Evolutionary conservation across 2,329 filamentous ascomycete genomes (phyloP), one percentile per base, ranked within the genome.

Genomic region (Penicillium sp.): DNA sequence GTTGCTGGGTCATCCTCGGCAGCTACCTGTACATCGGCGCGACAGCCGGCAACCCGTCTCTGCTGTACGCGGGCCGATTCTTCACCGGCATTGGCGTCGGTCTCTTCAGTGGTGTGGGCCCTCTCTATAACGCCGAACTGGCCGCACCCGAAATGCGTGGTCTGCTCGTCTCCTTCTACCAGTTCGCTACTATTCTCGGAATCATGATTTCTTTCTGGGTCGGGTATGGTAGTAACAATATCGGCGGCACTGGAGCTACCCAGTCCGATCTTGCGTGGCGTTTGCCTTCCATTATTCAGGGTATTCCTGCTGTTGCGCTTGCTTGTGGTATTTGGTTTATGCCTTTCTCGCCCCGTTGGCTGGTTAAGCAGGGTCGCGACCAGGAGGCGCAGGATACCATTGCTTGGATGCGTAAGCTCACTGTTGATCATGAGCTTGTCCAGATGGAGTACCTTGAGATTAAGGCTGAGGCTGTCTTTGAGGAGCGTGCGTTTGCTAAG

Each of bases 341-440:
- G 59, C 82, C 82, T 0, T 83, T 79, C 61, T 83, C 81, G 0
- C 82, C 82, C 0, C 75, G 82, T 16, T 84, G 81, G 75, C 75
- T 84, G 9, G 75, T 77, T 5, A 76, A 74, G 43, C 68, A 76
- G 53, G 76, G 75, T 20, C 73, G 78, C 4, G 74, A 83, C 42
- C 70, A 79, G 6, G 81, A 83, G 47, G 65, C 66, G 2, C 65
- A 63, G 39, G 26, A 60, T 11, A 67, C 66, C 0, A 55, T 69
- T 18, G 59, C 66, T 22, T 67, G 63, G 60, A 62, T 69, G 54
- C 60, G 66, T 20, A 67, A 68, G 46, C 29, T 66, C 2, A 65
- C 76, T 68, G 4, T 70, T 78, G 47, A 69, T 8, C 59, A 69
- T 44, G 67, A 74, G 10, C 65, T 74, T 4, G 66, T 80, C 11